Percentiles rank a stretch among this genome's conserved stretches.
Evolutionary conservation across 2,329 filamentous ascomycete genomes (phyloP).

Genomic region (Capronia coronata): DNA sequence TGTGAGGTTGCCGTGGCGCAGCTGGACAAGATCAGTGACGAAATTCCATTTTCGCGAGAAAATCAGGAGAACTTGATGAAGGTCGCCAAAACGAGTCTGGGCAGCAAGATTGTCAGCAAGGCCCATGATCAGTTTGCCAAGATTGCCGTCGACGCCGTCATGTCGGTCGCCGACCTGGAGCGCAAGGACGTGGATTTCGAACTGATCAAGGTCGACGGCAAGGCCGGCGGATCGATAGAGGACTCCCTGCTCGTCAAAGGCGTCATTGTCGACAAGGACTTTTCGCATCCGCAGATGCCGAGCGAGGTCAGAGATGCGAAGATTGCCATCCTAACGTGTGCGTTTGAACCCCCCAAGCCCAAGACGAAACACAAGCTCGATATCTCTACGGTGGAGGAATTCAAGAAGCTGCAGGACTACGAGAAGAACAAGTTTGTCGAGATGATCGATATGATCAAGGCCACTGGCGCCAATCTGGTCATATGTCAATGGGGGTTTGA

Average conservation of each 20-base stretch:
- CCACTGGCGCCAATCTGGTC: conserved; percentile 90
- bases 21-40: conserved; percentile 87
- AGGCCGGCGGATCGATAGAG: conserved; percentile 88
- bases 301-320: conserved; percentile 92
- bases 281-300: conserved; percentile 98
- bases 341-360: conserved; percentile 97
- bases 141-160: conserved; percentile 92
- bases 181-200: conserved; percentile 98
- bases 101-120: conserved; percentile 98
- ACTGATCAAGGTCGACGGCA: conserved; percentile 98
- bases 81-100: conserved; percentile 90
- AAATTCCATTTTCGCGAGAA: conserved; percentile 74
- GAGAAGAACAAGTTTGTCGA: conserved; percentile 94
- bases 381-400: conserved; percentile 94
- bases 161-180: conserved; percentile 92
- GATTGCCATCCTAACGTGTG: conserved; percentile 93
- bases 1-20: conserved; percentile 94
- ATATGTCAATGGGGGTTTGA: conserved; percentile 99
- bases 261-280: conserved; percentile 99
- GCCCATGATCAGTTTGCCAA: conserved; percentile 96
- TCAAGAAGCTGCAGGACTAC: conserved; percentile 94
- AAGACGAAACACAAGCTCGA: conserved; percentile 99
- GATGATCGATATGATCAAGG: conserved; percentile 98
- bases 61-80: conserved; percentile 82
- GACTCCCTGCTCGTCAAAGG: conserved; percentile 93